Evolutionary conservation across 768 basidiomycete genomes (phyloP).

Genomic region (Roridomyces roridus): DNA sequence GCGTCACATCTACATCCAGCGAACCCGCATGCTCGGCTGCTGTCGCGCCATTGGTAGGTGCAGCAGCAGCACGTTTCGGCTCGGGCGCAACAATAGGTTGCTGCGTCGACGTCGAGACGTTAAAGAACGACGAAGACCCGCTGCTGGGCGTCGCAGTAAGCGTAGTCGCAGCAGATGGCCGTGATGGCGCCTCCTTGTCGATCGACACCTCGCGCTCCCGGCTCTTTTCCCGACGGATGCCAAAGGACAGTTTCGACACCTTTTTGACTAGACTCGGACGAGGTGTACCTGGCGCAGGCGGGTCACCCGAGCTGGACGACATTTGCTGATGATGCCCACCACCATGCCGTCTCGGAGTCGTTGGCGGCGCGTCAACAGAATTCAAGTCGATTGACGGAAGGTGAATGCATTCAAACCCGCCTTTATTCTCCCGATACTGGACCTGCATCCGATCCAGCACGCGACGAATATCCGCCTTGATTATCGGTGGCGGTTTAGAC

Average conservation of each 20-base stretch:
- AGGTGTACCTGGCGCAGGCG: slow-evolving; percentile 42
- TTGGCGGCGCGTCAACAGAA: slow-evolving; percentile 61
- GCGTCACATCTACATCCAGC: slow-evolving; percentile 37
- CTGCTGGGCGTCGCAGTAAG: slow-evolving; percentile 74
- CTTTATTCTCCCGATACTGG: slow-evolving; percentile 88
- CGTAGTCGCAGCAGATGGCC: slow-evolving; percentile 52
- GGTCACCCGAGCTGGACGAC: slow-evolving; percentile 60
- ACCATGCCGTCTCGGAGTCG: slow-evolving; percentile 28
- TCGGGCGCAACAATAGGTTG: slow-evolving; percentile 38
- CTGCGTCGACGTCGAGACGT: slow-evolving; percentile 69
- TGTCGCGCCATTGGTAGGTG: slow-evolving; percentile 13
- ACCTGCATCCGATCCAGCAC: slow-evolving; percentile 96
- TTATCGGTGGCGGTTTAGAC: slow-evolving; percentile 79
- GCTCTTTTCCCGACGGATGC: slow-evolving; percentile 60
- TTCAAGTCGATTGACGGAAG: slow-evolving; percentile 91
- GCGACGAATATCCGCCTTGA: slow-evolving; percentile 84
- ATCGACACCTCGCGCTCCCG: slow-evolving; percentile 53
- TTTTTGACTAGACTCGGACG: slow-evolving; percentile 65
- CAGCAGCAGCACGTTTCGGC: not conserved
- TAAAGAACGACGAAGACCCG: slow-evolving; percentile 87
- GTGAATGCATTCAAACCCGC: slow-evolving; percentile 97
- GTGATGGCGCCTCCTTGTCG: slow-evolving; percentile 44
- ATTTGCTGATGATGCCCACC: slow-evolving; percentile 43
- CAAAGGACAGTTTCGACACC: slow-evolving; percentile 81
- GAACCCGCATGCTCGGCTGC: slow-evolving; percentile 25